Evolutionary conservation across 768 basidiomycete species (phyloP), one percentile per base, ranked within the genome.

Genomic region (Xerocomellus dryophilus): DNA sequence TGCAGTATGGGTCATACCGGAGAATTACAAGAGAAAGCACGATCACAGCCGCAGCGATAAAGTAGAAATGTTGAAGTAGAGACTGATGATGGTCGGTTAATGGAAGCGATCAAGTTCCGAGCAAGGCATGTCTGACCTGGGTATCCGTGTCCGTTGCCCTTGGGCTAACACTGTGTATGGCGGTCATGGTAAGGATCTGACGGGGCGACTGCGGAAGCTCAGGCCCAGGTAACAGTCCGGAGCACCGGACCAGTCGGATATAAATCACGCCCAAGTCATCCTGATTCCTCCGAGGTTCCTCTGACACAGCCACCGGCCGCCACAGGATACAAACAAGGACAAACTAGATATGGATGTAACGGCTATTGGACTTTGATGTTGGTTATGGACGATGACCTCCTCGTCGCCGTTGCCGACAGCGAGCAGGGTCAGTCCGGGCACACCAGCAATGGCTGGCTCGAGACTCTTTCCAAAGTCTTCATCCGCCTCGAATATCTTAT

Each of bases 401-500:
- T 65, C 71, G 56, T 67, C 69, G 60, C 58, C 67, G 53, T 59
- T 65, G 55, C 51, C 63, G 56, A 69, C 65, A 60, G 59, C 59
- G 54, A 71, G 69, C 59, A 72, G 67, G 60, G 51, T 60, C 69
- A 68, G 60, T 48, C 48, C 63, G 31, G 50, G 58, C 38, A 47
- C 57, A 47, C 43, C 50, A 45, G 43, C 46, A 4, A 61, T 66
- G 69, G 67, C 71, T 52, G 66, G 65, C 59, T 67, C 69, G 44
- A 67, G 67, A 56, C 59, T 71, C 56, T 70, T 72, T 15, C 48
- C 56, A 66, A 70, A 70, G 62, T 55, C 66, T 42, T 53, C 61
- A 17, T 32, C 68, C n/a, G 65, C 71, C 56, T 68, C 73, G 36
- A 70, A 66, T 53, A 65, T 71, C 61, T 68, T 71, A 53, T 65